phyloP scores from a whole-genome alignment of 139 green algal genomes.

The Desmodesmus armatus region DNA sequence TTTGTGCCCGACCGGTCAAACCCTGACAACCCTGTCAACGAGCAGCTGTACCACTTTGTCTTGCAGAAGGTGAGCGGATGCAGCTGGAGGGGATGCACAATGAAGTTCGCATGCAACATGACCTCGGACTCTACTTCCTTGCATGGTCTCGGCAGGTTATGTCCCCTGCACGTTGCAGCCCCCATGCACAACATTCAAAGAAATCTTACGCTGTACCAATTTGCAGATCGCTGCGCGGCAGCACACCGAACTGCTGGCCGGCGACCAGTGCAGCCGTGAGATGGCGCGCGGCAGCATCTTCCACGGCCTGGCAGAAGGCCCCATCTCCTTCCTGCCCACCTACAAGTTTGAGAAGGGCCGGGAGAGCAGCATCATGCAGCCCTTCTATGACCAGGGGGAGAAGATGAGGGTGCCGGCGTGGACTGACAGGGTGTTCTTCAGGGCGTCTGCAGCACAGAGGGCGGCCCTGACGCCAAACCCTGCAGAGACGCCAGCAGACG shows the following conservation, averaged over 20 bases:
- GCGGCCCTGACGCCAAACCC: constrained; percentile 30
- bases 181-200: too few relatives aligned
- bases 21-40: constrained; percentile 23
- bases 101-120: too few relatives aligned
- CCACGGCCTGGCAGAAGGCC: constrained; percentile 68
- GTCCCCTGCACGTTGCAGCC: too few relatives aligned
- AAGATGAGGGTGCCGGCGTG: constrained; percentile 90
- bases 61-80: constrained; percentile 21
- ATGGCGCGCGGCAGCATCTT: constrained; percentile 56
- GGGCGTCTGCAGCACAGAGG: constrained; percentile 61
- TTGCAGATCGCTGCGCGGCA: constrained; percentile 25
- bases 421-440: constrained; percentile 95
- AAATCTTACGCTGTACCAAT: too few relatives aligned
- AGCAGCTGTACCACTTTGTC: constrained; percentile 41
- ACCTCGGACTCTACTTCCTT: background rate
- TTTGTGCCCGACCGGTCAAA: constrained; percentile 4
- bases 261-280: constrained; percentile 41
- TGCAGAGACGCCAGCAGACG: constrained; percentile 4
- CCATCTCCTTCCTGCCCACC: constrained; percentile 89
- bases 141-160: too few relatives aligned
- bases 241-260: constrained; percentile 25
- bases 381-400: constrained; percentile 66
- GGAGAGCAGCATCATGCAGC: constrained; percentile 61
- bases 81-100: background rate
- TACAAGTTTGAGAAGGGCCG: constrained; percentile 94